phyloP scores from a whole-genome alignment of 306 rosid species.

The Oxytropis ochrocephala region DNA sequence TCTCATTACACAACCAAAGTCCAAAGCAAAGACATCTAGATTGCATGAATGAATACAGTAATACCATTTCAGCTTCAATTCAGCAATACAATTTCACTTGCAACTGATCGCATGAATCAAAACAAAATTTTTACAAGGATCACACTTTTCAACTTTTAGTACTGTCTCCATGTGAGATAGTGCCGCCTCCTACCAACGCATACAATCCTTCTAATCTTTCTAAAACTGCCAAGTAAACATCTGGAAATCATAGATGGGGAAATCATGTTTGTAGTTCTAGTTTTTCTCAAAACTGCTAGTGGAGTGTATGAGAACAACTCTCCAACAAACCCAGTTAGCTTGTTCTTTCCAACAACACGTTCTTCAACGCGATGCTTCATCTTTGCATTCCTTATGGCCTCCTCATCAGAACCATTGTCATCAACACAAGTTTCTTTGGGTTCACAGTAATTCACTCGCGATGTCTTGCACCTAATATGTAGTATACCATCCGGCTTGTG shows the following conservation, averaged over 20 bases:
- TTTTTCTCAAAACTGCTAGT: slow-evolving; percentile 28
- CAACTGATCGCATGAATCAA: slow-evolving; percentile 3
- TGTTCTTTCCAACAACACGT: slow-evolving; percentile 17
- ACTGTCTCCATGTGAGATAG: slow-evolving; percentile 18
- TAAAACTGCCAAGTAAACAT: slow-evolving; percentile 52
- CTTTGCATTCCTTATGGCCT: slow-evolving; percentile 36
- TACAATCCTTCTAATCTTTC: slow-evolving; percentile 50
- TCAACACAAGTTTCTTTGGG: slow-evolving; percentile 26
- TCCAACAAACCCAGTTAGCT: slow-evolving; percentile 38
- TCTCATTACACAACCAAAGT: too few relatives aligned
- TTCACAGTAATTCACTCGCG: slow-evolving; percentile 25
- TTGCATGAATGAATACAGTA: neutral
- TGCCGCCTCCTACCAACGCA: slow-evolving; percentile 37
- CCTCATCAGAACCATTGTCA: slow-evolving; percentile 27
- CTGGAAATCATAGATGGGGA: slow-evolving; percentile 29
- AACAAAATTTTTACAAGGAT: slow-evolving; percentile 7
- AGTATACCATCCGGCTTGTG: neutral
- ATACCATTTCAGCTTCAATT: neutral
- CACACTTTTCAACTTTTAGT: slow-evolving; percentile 7
- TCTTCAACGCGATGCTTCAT: slow-evolving; percentile 5
- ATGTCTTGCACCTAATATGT: slow-evolving; percentile 39
- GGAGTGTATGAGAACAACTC: slow-evolving; percentile 47
- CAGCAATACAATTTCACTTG: neutral
- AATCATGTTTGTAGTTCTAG: slow-evolving; percentile 18
- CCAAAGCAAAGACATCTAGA: too few relatives aligned